Evolutionary conservation across 352 stramenopile genomes (phyloP).

Genomic region (Stephanocyclus meneghinianus): DNA sequence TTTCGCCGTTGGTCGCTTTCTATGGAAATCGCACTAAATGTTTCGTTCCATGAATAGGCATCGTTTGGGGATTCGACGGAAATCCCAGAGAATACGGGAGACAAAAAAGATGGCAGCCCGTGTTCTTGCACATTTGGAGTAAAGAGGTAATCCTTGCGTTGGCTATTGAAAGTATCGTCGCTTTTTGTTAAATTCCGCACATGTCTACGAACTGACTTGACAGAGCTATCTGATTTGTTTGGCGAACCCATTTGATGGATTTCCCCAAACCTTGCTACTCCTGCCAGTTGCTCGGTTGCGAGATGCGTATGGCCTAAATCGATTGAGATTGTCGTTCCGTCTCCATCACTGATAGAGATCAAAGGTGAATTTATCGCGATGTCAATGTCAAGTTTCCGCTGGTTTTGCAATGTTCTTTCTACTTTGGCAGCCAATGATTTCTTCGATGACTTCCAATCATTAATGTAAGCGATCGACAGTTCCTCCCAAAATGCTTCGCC

Average conservation of each 20-base stretch:
- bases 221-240: neutral
- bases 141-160: neutral
- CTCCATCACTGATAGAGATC: constrained; percentile 38
- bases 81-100: no score
- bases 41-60: neutral
- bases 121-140: neutral
- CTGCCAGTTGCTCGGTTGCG: constrained; percentile 55
- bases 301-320: constrained; percentile 56
- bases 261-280: constrained; percentile 22
- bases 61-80: constrained; percentile 6
- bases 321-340: constrained; percentile 34
- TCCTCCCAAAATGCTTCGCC: constrained; percentile 47
- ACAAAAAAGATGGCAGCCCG: no score
- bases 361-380: constrained; percentile 53
- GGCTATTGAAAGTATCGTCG: neutral
- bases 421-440: constrained; percentile 41
- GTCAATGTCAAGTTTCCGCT: constrained; percentile 58
- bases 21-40: constrained; percentile 11
- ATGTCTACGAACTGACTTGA: neutral
- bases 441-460: constrained; percentile 40
- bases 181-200: neutral
- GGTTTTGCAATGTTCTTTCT: constrained; percentile 33
- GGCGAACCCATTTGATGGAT: neutral
- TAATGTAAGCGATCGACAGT: constrained; percentile 50
- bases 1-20: constrained; percentile 11